These are phyloP conservation scores for Mortierella sp. DNA, from an alignment of 371 early-diverging fungal species.

Conservation along the genomic window DNA sequence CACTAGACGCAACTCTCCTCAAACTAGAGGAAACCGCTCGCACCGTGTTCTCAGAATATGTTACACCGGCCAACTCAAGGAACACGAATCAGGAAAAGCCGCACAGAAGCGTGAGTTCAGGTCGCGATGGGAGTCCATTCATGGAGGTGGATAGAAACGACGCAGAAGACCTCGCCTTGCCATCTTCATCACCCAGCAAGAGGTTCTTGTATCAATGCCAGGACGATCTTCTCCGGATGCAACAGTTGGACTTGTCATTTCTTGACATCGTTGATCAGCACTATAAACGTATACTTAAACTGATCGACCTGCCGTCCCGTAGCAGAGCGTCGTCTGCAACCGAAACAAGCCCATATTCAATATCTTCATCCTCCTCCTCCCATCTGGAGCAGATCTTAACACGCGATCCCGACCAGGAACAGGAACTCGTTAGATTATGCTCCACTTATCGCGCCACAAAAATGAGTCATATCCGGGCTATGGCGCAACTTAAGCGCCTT, in stretches of 20 bases:
- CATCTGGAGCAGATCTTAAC: slow-evolving; percentile 17
- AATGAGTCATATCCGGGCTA: slow-evolving; percentile 48
- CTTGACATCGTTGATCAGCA: slow-evolving; percentile 1
- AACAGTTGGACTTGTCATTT: slow-evolving; percentile 17
- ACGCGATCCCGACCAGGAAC: slow-evolving; percentile 26
- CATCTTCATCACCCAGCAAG: background rate
- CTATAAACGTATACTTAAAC: slow-evolving; percentile 7
- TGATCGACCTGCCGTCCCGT: background rate
- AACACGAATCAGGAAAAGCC: too few species aligned
- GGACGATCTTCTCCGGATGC: slow-evolving; percentile 20
- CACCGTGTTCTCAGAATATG: slow-evolving; percentile 6
- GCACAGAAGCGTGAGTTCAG: too few species aligned
- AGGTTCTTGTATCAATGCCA: slow-evolving; percentile 32
- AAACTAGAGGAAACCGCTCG: slow-evolving; percentile 26
- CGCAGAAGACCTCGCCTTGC: background rate
- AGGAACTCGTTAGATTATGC: slow-evolving; percentile 39
- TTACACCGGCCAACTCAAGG: background rate
- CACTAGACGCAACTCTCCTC: slow-evolving; percentile 23
- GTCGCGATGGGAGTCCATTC: too few species aligned
- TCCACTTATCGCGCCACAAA: slow-evolving; percentile 47
- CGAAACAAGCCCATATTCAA: background rate
- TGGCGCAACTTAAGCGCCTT: slow-evolving; percentile 37
- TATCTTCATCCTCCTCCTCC: background rate
- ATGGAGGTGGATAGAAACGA: slow-evolving; percentile 6
- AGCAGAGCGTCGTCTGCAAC: too few species aligned